Base-by-base conservation (phyloP, 306 rosid genomes). In the Lithocarpus polystachyus region DNA sequence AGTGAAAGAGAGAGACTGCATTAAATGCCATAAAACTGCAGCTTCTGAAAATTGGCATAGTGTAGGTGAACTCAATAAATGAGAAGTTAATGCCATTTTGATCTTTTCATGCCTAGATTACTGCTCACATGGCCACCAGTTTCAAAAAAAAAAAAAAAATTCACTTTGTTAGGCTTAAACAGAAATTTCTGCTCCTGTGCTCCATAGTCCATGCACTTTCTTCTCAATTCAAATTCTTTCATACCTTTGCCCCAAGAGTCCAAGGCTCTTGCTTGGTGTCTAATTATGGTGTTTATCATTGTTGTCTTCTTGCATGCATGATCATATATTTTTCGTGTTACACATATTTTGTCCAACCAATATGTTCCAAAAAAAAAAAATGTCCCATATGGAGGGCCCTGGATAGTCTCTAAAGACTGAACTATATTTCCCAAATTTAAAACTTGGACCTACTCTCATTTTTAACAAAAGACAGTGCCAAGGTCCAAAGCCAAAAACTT, bases 21-120 rank as follows among this genome's bases (percentile, higher is more conserved):
- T 79, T 90, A 79, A 92, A 92, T 89, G 89, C 73, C 13, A 84
- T n/a, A 73, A 82, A 92, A 90, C 88, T 81, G 88, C 87, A 68
- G 31, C 71, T 85, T 88, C 86, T 86, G 89, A 78, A 81, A 23
- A 40, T 78, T 76, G 84, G 81, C 82, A 31, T 24, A 65, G 84
- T 67, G 82, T 87, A 72, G 97, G 90, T 92, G 95, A 83, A 79
- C 56, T 54, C 93, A 90, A 48, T 90, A 89, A 92, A 86, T 92
- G 93, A 83, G 79, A 81, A 88, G 90, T 92, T 43, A 92, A 89
- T 92, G 93, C 88, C 56, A 62, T 83, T 88, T 88, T 73, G 87
- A 86, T 77, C 1, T 83, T 89, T 89, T 86, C 94, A 86, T 87
- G 92, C 87, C 83, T 74, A 81, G 78, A 77, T 77, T 75, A 75